Percentiles rank a stretch among this genome's conserved stretches.
Evolutionary conservation across 441 rosid genomes (phyloP).

Genomic region (Euphorbia corollata): DNA sequence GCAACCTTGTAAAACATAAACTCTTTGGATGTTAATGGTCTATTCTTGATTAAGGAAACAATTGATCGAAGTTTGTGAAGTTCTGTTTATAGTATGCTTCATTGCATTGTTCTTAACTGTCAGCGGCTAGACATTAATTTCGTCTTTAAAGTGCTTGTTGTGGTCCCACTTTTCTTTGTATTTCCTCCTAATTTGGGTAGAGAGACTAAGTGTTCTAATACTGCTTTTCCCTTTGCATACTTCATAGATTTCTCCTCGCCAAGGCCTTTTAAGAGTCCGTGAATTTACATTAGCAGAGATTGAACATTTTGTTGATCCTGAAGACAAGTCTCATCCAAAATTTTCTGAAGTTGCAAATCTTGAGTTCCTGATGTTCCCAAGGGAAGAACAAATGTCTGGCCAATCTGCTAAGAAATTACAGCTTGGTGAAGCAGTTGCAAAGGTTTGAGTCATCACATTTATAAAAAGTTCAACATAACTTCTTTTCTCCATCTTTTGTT

Average conservation of each 20-base stretch:
- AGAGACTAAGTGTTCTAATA: not conserved
- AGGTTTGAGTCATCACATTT: constrained; percentile 28
- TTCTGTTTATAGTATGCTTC: not conserved
- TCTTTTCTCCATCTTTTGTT: not conserved
- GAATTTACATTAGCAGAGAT: constrained; percentile 75
- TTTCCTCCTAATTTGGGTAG: not conserved
- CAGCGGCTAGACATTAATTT: not conserved
- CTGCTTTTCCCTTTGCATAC: constrained; percentile 10
- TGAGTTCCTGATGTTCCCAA: constrained; percentile 67
- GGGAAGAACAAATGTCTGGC: constrained; percentile 62
- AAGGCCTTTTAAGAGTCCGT: constrained; percentile 64
- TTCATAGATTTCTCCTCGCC: constrained; percentile 65
- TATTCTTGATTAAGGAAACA: not conserved
- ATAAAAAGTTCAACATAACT: not conserved
- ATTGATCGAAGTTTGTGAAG: not conserved
- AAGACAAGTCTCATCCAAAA: constrained; percentile 59
- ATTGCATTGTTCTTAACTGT: not conserved
- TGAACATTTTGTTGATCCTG: constrained; percentile 74
- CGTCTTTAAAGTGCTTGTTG: not conserved
- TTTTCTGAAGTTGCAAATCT: constrained; percentile 43
- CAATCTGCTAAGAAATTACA: constrained; percentile 45
- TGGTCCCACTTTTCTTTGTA: not conserved
- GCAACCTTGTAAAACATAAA: not conserved
- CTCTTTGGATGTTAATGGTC: not conserved
- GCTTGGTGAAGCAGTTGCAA: constrained; percentile 63